phyloP scores from a whole-genome alignment of 495 filamentous ascomycete genomes.

The Xylaria grammica region DNA sequence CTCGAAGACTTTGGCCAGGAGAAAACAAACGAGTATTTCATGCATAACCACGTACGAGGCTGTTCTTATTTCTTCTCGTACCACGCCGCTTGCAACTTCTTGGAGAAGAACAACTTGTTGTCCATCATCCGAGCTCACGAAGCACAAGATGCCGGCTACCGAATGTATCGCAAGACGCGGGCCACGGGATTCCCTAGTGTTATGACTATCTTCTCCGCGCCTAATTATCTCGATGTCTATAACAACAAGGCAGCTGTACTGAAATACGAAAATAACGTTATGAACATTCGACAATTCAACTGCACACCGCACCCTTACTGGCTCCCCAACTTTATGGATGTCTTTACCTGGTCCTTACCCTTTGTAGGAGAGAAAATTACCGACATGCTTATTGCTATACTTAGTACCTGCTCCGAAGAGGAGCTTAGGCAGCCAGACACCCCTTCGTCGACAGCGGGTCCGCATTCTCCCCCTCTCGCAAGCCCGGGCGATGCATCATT shows the following conservation, averaged over 20 bases:
- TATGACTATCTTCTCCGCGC: slow-evolving; percentile 99
- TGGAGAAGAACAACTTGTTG: slow-evolving; percentile 98
- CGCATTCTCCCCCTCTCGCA: slow-evolving; percentile 71
- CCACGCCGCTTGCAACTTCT: slow-evolving; percentile 94
- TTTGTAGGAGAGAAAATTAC: slow-evolving; percentile 99
- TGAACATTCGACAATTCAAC: slow-evolving; percentile 99
- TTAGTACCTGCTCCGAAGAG: slow-evolving; percentile 97
- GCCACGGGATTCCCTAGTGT: slow-evolving; percentile 98
- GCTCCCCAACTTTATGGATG: slow-evolving; percentile 99
- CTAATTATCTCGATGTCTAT: slow-evolving; percentile 99
- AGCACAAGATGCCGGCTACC: slow-evolving; percentile 96
- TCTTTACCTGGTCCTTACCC: slow-evolving; percentile 98
- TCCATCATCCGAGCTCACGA: slow-evolving; percentile 99
- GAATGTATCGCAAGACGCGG: slow-evolving; percentile 98
- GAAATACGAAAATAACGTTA: slow-evolving; percentile 99
- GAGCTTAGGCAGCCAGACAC: slow-evolving; percentile 83
- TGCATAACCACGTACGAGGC: slow-evolving; percentile 97
- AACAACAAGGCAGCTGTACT: slow-evolving; percentile 99
- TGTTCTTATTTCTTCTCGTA: slow-evolving; percentile 99
- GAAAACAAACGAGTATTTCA: slow-evolving; percentile 94
- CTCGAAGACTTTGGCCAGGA: slow-evolving; percentile 99
- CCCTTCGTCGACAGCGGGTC: slow-evolving; percentile 60
- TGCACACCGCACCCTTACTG: slow-evolving; percentile 99
- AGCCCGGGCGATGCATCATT: slow-evolving; percentile 71
- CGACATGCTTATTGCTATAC: slow-evolving; percentile 98